These are phyloP conservation scores for Colletotrichum kahawae DNA, from an alignment of 2,329 filamentous ascomycete genomes.

Conservation along the genomic window DNA sequence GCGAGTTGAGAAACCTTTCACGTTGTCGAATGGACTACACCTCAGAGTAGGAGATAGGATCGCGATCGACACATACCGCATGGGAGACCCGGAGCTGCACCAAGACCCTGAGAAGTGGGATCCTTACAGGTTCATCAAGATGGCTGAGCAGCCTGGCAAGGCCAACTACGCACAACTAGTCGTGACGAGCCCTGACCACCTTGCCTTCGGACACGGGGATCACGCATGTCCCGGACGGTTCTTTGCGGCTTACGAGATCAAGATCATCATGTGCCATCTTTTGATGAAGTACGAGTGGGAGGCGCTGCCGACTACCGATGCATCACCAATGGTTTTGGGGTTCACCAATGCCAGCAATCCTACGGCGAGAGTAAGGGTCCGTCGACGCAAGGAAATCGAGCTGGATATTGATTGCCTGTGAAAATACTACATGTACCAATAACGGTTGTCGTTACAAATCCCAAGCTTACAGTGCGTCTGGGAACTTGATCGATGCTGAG, in stretches of 20 bases:
- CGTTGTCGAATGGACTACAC: neutral
- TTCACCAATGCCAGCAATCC: neutral
- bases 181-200: neutral
- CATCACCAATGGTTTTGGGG: neutral
- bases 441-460: neutral
- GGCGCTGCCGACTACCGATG: neutral
- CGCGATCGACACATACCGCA: neutral
- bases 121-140: neutral
- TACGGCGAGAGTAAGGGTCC: neutral
- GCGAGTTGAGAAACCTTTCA: neutral
- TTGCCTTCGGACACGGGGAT: neutral
- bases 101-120: neutral
- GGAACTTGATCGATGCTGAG: neutral
- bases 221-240: neutral
- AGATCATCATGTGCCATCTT: neutral
- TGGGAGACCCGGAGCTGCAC: neutral
- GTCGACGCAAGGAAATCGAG: neutral
- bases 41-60: neutral
- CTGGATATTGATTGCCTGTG: neutral
- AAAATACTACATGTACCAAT: neutral
- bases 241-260: neutral
- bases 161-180: neutral
- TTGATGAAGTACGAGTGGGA: neutral
- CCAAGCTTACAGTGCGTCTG: neutral
- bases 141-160: neutral